Percentiles rank a stretch among this genome's conserved stretches.
Conservation (phyloP, 179 eudicot genomes). For the Drosera spatulata region DNA sequence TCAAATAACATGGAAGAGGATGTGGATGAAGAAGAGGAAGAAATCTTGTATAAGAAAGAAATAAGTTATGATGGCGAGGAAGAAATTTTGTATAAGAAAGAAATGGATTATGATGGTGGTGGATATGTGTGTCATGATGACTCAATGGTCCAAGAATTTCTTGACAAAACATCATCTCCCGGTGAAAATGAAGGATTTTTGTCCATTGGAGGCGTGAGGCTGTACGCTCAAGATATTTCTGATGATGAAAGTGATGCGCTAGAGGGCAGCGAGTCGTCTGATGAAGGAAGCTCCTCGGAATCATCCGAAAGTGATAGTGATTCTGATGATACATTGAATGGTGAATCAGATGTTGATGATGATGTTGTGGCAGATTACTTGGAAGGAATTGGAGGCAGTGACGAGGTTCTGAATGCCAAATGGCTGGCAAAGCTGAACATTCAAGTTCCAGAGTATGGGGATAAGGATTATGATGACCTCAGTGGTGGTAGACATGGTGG, state of each 20-base stretch:
- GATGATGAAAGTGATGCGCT: conserved; percentile 38
- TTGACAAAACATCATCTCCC: conserved; percentile 19
- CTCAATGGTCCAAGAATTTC: conserved; percentile 23
- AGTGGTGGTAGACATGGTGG: conserved; percentile 27
- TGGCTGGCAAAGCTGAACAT: conserved; percentile 33
- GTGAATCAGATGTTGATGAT: conserved; percentile 46
- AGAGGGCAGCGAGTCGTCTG: conserved; percentile 24
- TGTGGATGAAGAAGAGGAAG: conserved; percentile 15
- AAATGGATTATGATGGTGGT: not conserved
- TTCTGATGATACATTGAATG: conserved; percentile 21
- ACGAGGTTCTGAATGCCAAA: conserved; percentile 43
- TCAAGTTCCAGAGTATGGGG: conserved; percentile 21
- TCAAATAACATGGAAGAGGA: conserved; percentile 16
- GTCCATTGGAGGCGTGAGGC: conserved; percentile 74
- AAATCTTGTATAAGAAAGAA: too few species aligned
- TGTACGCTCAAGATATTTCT: conserved; percentile 75
- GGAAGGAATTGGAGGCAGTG: conserved; percentile 71
- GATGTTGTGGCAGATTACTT: conserved; percentile 80
- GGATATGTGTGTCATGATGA: conserved; percentile 20
- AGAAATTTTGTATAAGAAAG: too few species aligned
- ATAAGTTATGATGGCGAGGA: too few species aligned
- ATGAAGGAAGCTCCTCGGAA: conserved; percentile 46
- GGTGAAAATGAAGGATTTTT: conserved; percentile 54
- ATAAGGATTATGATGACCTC: conserved; percentile 15
- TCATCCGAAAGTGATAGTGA: conserved; percentile 49